Conservation (phyloP, 352 stramenopile genomes). For the Blastocystis hominis region DNA sequence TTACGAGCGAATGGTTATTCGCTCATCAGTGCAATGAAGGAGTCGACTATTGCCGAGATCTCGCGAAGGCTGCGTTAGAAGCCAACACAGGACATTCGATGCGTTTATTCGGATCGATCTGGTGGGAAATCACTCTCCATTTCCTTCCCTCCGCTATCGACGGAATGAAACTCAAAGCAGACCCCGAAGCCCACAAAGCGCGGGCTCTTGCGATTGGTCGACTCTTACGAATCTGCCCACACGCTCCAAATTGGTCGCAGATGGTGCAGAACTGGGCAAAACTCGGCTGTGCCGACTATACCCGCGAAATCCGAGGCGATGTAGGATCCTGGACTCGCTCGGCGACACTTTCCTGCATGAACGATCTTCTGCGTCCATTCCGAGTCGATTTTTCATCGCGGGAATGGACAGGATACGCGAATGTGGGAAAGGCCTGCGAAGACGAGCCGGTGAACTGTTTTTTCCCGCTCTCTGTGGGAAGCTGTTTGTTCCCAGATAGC, state of each 20-base stretch:
- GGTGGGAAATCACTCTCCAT: not conserved
- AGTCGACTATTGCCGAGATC: not conserved
- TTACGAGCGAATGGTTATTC: not conserved
- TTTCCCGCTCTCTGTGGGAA: not conserved
- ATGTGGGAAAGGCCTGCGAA: not conserved
- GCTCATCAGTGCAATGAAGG: not conserved
- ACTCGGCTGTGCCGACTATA: not conserved
- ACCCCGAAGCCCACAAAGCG: not conserved
- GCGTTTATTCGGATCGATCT: not conserved
- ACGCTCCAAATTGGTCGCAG: not conserved
- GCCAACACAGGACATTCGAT: not conserved
- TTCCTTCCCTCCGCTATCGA: not conserved
- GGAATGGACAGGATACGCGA: not conserved
- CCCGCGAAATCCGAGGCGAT: not conserved
- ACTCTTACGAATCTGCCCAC: not conserved
- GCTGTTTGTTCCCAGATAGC: not conserved
- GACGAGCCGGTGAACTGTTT: not conserved
- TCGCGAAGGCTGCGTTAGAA: not conserved
- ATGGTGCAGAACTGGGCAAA: not conserved
- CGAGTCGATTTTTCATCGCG: not conserved
- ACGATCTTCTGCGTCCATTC: not conserved
- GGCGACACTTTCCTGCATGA: not conserved
- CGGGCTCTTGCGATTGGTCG: not conserved
- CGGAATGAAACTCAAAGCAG: not conserved
- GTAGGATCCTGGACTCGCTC: not conserved